A percentile compares a stretch with the other conserved stretches of the same genome.
phyloP scores from a whole-genome alignment of 2,329 filamentous ascomycete genomes.

The Aspergillus sclerotialis region DNA sequence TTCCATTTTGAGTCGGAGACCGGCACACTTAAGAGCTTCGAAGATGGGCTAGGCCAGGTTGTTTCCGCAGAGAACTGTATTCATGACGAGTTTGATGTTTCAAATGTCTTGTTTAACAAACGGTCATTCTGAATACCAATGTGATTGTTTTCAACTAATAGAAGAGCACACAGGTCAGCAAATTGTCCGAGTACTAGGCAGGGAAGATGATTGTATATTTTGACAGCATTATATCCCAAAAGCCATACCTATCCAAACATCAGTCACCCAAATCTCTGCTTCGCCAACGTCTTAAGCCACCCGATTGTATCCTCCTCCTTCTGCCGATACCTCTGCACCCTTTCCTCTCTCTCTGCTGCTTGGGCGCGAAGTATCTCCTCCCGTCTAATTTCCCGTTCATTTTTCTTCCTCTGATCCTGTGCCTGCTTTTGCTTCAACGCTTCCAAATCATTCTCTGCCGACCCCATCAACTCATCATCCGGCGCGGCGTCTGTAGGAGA shows the following conservation, averaged over 20 bases:
- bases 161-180: too few relatives aligned
- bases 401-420: constrained; percentile 65
- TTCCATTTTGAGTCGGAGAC: background rate
- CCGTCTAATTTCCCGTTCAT: constrained; percentile 71
- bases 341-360: constrained; percentile 72
- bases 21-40: background rate
- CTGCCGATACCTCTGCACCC: constrained; percentile 59
- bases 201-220: too few relatives aligned
- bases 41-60: background rate
- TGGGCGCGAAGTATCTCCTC: constrained; percentile 74
- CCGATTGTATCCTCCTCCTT: constrained; percentile 81
- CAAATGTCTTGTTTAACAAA: too few relatives aligned
- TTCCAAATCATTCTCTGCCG: constrained; percentile 53
- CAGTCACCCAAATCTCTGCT: constrained; percentile 63
- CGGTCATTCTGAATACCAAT: too few relatives aligned
- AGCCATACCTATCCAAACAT: background rate
- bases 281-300: constrained; percentile 71
- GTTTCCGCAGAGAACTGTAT: background rate
- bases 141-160: too few relatives aligned
- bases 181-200: too few relatives aligned
- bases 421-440: constrained; percentile 60
- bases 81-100: background rate
- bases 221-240: too few relatives aligned
- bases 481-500: constrained; percentile 59
- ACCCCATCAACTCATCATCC: constrained; percentile 69